Evolutionary conservation across 208 protist genomes (phyloP).

Genomic region (Porcisia deanei): DNA sequence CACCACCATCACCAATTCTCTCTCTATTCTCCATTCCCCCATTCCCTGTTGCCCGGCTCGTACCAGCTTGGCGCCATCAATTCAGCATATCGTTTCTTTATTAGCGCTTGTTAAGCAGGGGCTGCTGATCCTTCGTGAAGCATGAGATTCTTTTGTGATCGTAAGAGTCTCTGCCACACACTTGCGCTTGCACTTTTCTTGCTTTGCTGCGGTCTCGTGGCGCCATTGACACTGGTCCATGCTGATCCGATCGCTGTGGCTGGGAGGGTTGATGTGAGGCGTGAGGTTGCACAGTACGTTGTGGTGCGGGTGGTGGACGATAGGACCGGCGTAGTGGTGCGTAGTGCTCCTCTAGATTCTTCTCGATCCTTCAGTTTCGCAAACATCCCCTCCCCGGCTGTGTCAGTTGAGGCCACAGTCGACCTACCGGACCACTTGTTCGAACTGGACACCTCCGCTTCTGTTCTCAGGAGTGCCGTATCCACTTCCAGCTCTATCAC

Average conservation of each 20-base stretch:
- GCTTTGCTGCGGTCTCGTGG: constrained; percentile 1
- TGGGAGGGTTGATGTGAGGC: constrained; percentile 52
- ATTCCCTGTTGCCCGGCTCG: not conserved
- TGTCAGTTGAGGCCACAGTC: constrained; percentile 47
- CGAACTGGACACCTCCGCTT: constrained; percentile 33
- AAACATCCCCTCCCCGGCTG: constrained; percentile 39
- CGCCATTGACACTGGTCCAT: not conserved
- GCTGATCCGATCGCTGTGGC: constrained; percentile 34
- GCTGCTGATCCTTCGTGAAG: not conserved
- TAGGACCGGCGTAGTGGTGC: constrained; percentile 50
- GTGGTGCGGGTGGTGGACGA: constrained; percentile 65
- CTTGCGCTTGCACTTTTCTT: constrained; percentile 19
- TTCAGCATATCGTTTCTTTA: not conserved
- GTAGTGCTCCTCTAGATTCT: constrained; percentile 49
- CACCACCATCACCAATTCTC: too few relatives aligned
- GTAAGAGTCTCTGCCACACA: not conserved
- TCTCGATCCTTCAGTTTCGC: constrained; percentile 70
- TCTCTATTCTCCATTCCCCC: not conserved
- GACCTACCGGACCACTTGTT: constrained; percentile 46
- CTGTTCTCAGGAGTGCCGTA: constrained; percentile 39
- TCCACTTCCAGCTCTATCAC: constrained; percentile 8
- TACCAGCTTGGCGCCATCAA: not conserved
- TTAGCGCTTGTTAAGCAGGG: not conserved
- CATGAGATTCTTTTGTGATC: constrained; percentile 4
- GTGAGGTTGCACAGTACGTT: constrained; percentile 46